Percentiles rank a stretch among this genome's conserved stretches.
Conservation (phyloP, 176 grass and related monocot genomes). For the Phoenix dactylifera region DNA sequence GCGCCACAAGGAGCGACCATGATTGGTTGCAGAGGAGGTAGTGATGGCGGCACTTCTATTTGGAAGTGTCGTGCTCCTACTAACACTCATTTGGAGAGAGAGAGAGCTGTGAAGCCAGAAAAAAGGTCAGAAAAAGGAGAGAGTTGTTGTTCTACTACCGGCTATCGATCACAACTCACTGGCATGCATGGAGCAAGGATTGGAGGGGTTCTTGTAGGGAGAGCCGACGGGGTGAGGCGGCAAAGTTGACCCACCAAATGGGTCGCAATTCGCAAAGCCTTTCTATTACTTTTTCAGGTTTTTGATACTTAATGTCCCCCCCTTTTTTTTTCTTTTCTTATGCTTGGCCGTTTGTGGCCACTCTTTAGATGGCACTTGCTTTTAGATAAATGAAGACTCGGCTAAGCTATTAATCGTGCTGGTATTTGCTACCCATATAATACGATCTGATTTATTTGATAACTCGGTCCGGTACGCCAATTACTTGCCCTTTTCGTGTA, state of each 20-base stretch:
- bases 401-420: no score
- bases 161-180: no score
- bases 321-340: no score
- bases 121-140: not conserved
- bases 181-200: not conserved
- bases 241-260: not conserved
- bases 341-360: conserved; percentile 36
- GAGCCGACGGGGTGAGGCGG: not conserved
- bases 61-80: not conserved
- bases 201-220: not conserved
- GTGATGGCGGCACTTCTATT: not conserved
- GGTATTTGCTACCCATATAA: no score
- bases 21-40: not conserved
- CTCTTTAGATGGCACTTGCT: conserved; percentile 28
- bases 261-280: not conserved
- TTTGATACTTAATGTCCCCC: no score
- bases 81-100: conserved; percentile 9
- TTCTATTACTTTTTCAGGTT: no score
- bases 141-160: not conserved
- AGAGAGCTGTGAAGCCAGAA: not conserved
- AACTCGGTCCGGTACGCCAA: not conserved
- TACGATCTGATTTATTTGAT: not conserved
- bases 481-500: not conserved
- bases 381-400: not conserved
- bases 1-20: conserved; percentile 19